phyloP scores from a whole-genome alignment of 192 early-diverging fungal genomes.

The Mortierella hygrophila region DNA sequence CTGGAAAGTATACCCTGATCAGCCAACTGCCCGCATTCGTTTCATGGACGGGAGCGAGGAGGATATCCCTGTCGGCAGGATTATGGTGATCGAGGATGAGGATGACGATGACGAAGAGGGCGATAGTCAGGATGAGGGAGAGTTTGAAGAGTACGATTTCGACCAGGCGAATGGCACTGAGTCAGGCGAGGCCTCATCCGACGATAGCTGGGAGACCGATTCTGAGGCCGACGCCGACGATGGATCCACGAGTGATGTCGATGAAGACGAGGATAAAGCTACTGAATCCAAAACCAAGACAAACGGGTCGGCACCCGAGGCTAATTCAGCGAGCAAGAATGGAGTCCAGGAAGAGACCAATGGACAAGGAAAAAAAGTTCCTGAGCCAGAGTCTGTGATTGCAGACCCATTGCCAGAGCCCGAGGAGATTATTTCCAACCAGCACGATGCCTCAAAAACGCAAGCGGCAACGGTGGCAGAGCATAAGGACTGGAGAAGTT shows the following conservation, averaged over 20 bases:
- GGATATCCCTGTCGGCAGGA: constrained; percentile 38
- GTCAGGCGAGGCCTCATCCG: constrained; percentile 33
- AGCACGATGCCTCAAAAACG: not conserved
- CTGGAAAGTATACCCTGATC: constrained; percentile 46
- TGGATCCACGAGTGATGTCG: constrained; percentile 32
- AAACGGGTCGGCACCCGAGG: not conserved
- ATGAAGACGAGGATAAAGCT: constrained; percentile 29
- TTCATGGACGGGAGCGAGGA: constrained; percentile 52
- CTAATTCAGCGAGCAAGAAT: not conserved
- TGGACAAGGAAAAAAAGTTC: not conserved
- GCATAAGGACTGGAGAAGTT: constrained; percentile 29
- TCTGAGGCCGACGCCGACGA: constrained; percentile 57
- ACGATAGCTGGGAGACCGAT: constrained; percentile 58
- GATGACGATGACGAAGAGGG: constrained; percentile 55
- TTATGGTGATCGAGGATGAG: constrained; percentile 55
- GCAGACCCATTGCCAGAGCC: constrained; percentile 27
- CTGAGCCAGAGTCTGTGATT: not conserved
- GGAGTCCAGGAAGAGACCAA: not conserved
- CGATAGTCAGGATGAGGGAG: constrained; percentile 30
- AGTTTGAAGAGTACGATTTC: constrained; percentile 58
- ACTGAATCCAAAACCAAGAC: not conserved
- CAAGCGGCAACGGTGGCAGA: not conserved
- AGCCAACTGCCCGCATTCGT: constrained; percentile 49
- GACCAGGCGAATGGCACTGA: constrained; percentile 20
- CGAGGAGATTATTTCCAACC: constrained; percentile 12